Base-by-base conservation (phyloP, 192 early-diverging fungal genomes). In the Linnemannia exigua region DNA sequence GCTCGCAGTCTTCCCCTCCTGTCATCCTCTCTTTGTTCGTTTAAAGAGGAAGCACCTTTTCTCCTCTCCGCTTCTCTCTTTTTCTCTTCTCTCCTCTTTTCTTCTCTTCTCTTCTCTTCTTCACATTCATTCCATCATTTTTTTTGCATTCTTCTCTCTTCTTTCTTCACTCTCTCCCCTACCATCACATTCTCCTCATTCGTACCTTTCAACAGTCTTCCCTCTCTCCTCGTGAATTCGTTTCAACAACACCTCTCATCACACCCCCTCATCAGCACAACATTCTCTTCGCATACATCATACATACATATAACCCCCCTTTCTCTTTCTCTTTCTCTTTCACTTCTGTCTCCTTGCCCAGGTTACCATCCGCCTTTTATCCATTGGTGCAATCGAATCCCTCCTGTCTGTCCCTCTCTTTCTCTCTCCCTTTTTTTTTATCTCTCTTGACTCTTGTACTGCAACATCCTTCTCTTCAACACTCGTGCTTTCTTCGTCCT, bases 31-130 rank as follows among this genome's bases (percentile, higher is more conserved):
- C 36, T 22, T 14, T 25, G 12, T 28, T n/a, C 47, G 37, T 71
- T 71, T 44, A 44, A 44, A 44, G 9, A 3, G 9, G 41, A 41
- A 44, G 14, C 44, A 47, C 67, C 46, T 44, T 33, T 66, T 74
- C 61, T 70, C 61, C 28, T 77, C 28, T 78, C n/a, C 48, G 54
- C 37, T 48, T 41, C 69, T 63, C 70, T 28, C 31, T 47, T 71
- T 19, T 8, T 25, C 61, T 50, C 28, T 73, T 76, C 51, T 67
- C 50, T 50, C 19, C 28, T 61, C 44, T 28, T 74, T 38, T 14
- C 28, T 58, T 25, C 22, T 28, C 15, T 31, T 58, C 33, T 19
- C 12, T 47, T 63, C 33, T 9, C 47, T 44, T 69, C 67, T 4
- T 33, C n/a, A 72, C 51, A 8, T 41, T 69, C n/a, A 20, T 47